Evolutionary conservation across 768 basidiomycete species (phyloP).

Genomic region (Podaxis sp.): DNA sequence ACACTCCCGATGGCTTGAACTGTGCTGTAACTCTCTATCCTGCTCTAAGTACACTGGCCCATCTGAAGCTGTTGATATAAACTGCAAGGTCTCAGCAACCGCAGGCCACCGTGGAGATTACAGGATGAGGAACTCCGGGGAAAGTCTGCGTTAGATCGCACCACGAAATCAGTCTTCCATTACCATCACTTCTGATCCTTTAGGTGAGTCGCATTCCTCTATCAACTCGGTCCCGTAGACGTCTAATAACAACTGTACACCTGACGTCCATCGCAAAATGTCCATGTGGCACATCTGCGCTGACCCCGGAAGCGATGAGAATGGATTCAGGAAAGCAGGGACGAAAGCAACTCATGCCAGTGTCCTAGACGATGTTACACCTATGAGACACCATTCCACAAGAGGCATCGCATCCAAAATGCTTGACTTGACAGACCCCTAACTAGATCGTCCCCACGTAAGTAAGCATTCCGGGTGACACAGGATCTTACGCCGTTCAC

Average conservation of each 20-base stretch:
- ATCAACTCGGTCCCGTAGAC: neutral
- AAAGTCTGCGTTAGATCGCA: neutral
- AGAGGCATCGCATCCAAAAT: neutral
- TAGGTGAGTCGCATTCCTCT: neutral
- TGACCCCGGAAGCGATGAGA: neutral
- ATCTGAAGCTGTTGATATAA: neutral
- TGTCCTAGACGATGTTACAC: neutral
- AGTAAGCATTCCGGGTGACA: neutral
- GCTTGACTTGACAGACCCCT: neutral
- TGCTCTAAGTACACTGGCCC: no score
- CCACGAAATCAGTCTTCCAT: neutral
- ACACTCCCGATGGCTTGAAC: neutral
- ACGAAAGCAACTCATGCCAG: neutral
- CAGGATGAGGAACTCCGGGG: neutral
- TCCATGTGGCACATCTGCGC: neutral
- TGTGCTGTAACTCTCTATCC: neutral
- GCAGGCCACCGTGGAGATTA: neutral
- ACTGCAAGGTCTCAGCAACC: neutral
- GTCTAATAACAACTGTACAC: neutral
- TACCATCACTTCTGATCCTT: neutral
- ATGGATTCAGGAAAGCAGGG: neutral
- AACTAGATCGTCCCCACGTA: neutral
- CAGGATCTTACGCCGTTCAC: neutral
- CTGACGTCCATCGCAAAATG: neutral
- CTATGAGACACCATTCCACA: neutral